Percentiles rank a stretch among this genome's conserved stretches.
Conservation (phyloP, 2,329 filamentous ascomycete genomes). For the Didymella lethalis region DNA sequence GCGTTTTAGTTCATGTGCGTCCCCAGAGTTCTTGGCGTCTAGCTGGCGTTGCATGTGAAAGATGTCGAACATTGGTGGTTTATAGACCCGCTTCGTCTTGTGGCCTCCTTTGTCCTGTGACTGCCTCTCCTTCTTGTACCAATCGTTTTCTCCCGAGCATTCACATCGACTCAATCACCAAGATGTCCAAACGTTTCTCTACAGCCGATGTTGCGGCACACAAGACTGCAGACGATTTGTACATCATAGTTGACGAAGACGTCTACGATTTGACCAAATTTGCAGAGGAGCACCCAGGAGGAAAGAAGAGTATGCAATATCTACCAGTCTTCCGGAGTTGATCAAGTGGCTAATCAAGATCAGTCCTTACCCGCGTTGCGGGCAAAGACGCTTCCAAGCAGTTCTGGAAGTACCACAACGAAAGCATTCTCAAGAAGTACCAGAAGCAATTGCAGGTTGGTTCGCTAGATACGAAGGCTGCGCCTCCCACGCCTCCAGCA, state of each 20-base stretch:
- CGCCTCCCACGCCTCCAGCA: conserved; percentile 60
- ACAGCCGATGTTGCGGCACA: conserved; percentile 87
- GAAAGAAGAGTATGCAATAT: conserved; percentile 68
- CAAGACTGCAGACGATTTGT: conserved; percentile 85
- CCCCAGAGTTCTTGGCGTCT: conserved; percentile 42
- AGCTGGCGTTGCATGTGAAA: conserved; percentile 49
- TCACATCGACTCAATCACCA: conserved; percentile 20
- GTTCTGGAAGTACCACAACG: conserved; percentile 72
- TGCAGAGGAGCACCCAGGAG: conserved; percentile 66
- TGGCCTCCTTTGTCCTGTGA: conserved; percentile 31
- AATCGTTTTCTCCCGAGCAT: conserved; percentile 18
- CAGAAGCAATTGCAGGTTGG: conserved; percentile 66
- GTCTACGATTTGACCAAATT: conserved; percentile 89
- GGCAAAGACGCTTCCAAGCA: conserved; percentile 74
- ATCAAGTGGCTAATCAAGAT: conserved; percentile 24
- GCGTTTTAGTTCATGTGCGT: conserved; percentile 38
- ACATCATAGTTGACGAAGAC: conserved; percentile 91
- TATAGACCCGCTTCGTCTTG: conserved; percentile 34
- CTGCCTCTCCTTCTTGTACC: conserved; percentile 26
- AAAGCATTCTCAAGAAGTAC: conserved; percentile 69
- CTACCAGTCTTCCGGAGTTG: no score
- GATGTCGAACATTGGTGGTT: conserved; percentile 26
- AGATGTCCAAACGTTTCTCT: conserved; percentile 88
- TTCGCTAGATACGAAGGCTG: conserved; percentile 82
- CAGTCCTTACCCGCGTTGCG: conserved; percentile 70